Base-by-base conservation (phyloP, 768 basidiomycete species). In the Suillus discolor region DNA sequence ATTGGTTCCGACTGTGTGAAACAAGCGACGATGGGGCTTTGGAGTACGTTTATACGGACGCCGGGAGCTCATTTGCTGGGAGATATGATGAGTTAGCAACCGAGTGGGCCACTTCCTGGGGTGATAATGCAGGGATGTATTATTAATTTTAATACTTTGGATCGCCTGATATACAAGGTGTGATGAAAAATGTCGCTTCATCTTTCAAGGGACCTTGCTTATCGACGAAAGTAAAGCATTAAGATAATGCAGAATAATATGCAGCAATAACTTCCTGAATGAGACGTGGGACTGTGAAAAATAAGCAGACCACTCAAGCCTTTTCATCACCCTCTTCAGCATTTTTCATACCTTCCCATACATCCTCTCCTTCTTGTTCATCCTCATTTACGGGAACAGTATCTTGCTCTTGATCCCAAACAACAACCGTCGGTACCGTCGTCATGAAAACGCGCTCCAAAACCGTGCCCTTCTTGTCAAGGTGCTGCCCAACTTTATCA, bases 311-410 rank as follows among this genome's bases (percentile, higher is more conserved):
- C 59, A 61, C 65, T 67, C 63, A 71, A 57, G 71, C 69, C 41
- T 77, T 75, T 47, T 73, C 73, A 62, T 75, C 75, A 38, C 78
- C 79, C 47, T 80, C 83, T 6, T 78, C 83, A 47, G 83, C 79
- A 60, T 84, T 79, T 67, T 86, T 79, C 87, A 94, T 87, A 31
- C 78, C 79, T 63, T 87, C 82, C 92, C 92, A 93, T 38, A 92
- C 73, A 44, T 88, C 88, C 12, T 89, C 89, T 16, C 83, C 86
- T 16, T 81, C 84, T 12, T 75, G 76, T 1, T 75, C 74, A 23
- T 66, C 68, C 25, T 72, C 71, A 44, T n/a, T 63, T 20, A 63
- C 51, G 34, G 57, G 38, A 5, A 47, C 31, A 6, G 65, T 34
- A 57, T 73, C 70, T 1, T 39, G 15, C 57, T 66, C 66, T 42